Percentiles rank a stretch among this genome's conserved stretches.
Conservation (phyloP, 345 rosid species). For the Euphorbia peplus region DNA sequence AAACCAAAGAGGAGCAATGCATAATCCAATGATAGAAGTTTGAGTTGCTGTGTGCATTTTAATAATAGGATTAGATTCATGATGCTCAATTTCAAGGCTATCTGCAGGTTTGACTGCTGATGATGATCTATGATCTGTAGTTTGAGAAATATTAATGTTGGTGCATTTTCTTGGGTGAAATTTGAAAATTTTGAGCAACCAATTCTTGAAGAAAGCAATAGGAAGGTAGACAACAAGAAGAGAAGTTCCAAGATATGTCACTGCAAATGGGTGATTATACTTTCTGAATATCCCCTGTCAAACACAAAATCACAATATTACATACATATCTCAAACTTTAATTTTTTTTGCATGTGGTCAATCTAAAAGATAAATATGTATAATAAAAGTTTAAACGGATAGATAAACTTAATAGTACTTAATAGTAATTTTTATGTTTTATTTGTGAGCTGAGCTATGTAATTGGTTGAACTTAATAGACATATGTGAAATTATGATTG, state of each 20-base stretch:
- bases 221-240: conserved; percentile 43
- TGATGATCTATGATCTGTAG: not conserved
- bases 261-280: conserved; percentile 42
- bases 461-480: no score
- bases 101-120: no score
- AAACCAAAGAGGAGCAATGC: conserved; percentile 47
- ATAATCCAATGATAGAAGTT: conserved; percentile 15
- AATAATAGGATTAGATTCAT: not conserved
- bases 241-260: conserved; percentile 40
- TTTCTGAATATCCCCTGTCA: conserved; percentile 31
- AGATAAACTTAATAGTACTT: no score
- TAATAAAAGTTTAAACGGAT: no score
- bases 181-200: conserved; percentile 21
- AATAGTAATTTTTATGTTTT: no score
- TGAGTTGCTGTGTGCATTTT: conserved; percentile 17
- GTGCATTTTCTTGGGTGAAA: not conserved
- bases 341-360: no score
- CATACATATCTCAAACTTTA: no score
- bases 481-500: no score
- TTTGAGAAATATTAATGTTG: not conserved
- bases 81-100: conserved; percentile 14
- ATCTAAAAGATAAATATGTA: no score
- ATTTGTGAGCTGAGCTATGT: no score
- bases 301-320: no score
- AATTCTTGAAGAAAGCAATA: conserved; percentile 40